Base-by-base conservation (phyloP, 192 early-diverging fungal genomes). In the Podila epigama region DNA sequence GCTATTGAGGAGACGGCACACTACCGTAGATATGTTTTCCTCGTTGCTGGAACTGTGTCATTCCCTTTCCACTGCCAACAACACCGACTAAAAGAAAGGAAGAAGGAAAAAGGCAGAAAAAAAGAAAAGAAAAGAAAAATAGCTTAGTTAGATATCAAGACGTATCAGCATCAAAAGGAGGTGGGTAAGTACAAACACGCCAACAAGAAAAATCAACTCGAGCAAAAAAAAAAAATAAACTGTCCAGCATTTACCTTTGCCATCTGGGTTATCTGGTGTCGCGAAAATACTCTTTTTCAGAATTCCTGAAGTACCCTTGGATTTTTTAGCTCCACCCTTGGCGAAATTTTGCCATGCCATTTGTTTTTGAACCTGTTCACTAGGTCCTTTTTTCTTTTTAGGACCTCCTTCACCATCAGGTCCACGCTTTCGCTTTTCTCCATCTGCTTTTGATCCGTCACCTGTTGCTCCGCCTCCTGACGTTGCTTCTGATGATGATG, bases 291-390 rank as follows among this genome's bases (percentile, higher is more conserved):
- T 89, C 66, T 84, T 85, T 57, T 91, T 90, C 39, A 92, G 86
- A 36, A 90, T 69, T 1, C 85, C 77, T 0, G 79, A 56, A 8
- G 70, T 36, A 22, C 63, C 66, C 62, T 75, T 57, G 22, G 60
- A 50, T 55, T 90, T 91, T 62, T 87, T 90, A 35, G 69, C 83
- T 31, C 78, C 79, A 10, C 80, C 81, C n/a, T 70, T 83, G 1
- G 93, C 90, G 84, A 94, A 94, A 33, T 83, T 83, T 40, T 90
- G 78, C 93, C 93, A 94, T 9, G 87, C 84, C 58, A 88, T 85
- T 63, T 94, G 92, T 63, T 94, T 94, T 56, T 85, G 69, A 13
- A 85, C 70, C 28, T 90, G 88, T 58, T 92, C 93, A 84, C 81
- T 75, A 78, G 81, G 58, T 69, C 78, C 33, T 65, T 83, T 75